A percentile compares a stretch with the other conserved stretches of the same genome.
Evolutionary conservation across 2,329 filamentous ascomycete species (phyloP).

Genomic region (Penicillium sp.): DNA sequence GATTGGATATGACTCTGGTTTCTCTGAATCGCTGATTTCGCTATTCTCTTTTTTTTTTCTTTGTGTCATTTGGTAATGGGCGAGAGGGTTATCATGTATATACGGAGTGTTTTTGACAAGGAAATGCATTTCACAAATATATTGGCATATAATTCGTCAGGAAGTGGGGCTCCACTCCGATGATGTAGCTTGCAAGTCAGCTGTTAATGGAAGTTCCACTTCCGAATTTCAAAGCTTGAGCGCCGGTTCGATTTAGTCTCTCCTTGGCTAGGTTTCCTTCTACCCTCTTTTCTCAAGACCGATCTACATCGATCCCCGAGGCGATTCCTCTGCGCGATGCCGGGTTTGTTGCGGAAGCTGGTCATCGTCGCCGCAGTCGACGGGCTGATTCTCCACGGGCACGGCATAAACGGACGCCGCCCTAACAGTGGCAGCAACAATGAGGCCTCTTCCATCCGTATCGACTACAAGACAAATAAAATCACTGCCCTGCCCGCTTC

Average conservation of each 20-base stretch:
- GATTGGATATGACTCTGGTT: constrained; percentile 31
- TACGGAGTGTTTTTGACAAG: constrained; percentile 15
- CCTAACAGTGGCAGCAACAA: constrained; percentile 49
- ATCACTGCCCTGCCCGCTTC: constrained; percentile 49
- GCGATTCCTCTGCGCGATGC: constrained; percentile 54
- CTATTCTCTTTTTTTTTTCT: constrained; percentile 16
- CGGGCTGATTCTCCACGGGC: constrained; percentile 76
- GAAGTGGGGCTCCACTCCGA: constrained; percentile 21
- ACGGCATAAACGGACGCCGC: constrained; percentile 48
- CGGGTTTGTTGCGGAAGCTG: constrained; percentile 74
- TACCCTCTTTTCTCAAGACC: not conserved
- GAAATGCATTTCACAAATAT: constrained; percentile 7
- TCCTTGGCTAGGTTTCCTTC: not conserved
- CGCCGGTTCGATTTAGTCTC: not conserved
- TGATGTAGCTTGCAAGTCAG: constrained; percentile 28
- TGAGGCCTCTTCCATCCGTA: constrained; percentile 60
- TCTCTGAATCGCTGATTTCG: constrained; percentile 20
- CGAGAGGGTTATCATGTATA: constrained; percentile 24
- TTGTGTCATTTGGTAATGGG: constrained; percentile 12
- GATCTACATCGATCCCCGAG: not conserved
- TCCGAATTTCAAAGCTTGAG: constrained; percentile 4
- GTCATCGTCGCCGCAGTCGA: constrained; percentile 78
- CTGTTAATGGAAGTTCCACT: constrained; percentile 18
- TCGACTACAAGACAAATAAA: constrained; percentile 65
- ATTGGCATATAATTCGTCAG: not conserved